These are phyloP conservation scores for Trichoderma polysporum DNA, from an alignment of 2,329 filamentous ascomycete species.

Conservation along the genomic window DNA sequence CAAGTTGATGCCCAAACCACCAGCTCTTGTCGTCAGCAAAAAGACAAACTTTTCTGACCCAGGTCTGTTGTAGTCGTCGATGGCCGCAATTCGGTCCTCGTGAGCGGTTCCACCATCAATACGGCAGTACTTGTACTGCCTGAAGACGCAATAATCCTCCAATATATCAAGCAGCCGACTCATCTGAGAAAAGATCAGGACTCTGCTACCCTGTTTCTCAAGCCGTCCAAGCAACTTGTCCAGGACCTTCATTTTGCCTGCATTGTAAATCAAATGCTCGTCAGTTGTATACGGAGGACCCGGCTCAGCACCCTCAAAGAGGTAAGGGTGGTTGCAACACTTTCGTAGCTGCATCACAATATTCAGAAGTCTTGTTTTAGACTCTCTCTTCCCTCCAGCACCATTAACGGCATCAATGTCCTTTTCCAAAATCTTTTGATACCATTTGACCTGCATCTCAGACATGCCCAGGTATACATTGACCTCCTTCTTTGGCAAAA, in stretches of 20 bases:
- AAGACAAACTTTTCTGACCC: slow-evolving; percentile 97
- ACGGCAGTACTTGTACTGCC: slow-evolving; percentile 91
- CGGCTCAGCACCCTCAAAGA: slow-evolving; percentile 96
- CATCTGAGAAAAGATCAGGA: slow-evolving; percentile 99
- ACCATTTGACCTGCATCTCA: slow-evolving; percentile 99
- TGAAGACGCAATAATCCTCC: slow-evolving; percentile 97
- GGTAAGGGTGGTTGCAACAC: slow-evolving; percentile 97
- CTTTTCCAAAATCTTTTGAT: slow-evolving; percentile 97
- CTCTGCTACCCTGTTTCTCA: slow-evolving; percentile 81
- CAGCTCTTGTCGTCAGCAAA: slow-evolving; percentile 89
- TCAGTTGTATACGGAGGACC: slow-evolving; percentile 98
- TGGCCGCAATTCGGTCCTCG: slow-evolving; percentile 94
- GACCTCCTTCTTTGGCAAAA: slow-evolving; percentile 94
- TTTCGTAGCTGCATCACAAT: slow-evolving; percentile 99
- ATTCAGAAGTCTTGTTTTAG: slow-evolving; percentile 93
- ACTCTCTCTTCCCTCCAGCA: slow-evolving; percentile 92
- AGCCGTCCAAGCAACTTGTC: slow-evolving; percentile 87
- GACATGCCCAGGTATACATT: slow-evolving; percentile 98
- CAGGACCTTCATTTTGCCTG: slow-evolving; percentile 95
- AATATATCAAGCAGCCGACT: slow-evolving; percentile 94
- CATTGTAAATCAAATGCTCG: slow-evolving; percentile 89
- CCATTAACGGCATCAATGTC: slow-evolving; percentile 99
- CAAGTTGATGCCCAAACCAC: slow-evolving; percentile 94
- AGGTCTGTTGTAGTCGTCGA: slow-evolving; percentile 97
- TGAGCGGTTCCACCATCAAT: slow-evolving; percentile 97